Conservation (phyloP, 345 rosid genomes). For the Salix arbutifolia region DNA sequence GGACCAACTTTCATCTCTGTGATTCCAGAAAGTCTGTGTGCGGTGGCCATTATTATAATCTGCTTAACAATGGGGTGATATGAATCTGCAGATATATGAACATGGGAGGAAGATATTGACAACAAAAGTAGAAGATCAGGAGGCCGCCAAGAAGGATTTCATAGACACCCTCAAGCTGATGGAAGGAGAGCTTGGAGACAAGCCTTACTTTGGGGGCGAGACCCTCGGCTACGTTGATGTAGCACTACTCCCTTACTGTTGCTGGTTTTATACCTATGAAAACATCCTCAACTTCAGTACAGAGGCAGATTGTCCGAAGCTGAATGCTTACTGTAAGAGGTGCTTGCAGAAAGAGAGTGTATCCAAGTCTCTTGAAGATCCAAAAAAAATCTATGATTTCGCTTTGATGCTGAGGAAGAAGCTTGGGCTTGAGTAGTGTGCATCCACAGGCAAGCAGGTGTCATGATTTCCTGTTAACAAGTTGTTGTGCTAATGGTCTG, state of each 20-base stretch:
- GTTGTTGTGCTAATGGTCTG: too few species aligned
- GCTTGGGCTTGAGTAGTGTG: background rate
- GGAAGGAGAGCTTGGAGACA: background rate
- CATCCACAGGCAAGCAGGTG: too few species aligned
- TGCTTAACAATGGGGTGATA: background rate
- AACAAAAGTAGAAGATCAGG: background rate
- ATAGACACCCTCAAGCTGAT: background rate
- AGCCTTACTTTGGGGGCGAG: too few species aligned
- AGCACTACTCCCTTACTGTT: background rate
- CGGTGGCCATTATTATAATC: background rate
- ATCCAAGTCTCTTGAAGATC: background rate
- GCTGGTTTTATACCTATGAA: background rate
- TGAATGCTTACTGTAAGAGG: background rate
- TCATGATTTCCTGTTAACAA: too few species aligned
- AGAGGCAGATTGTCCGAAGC: background rate
- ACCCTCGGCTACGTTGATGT: background rate
- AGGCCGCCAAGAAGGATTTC: background rate
- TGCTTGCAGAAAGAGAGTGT: background rate
- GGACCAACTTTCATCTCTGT: too few species aligned
- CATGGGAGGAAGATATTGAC: background rate
- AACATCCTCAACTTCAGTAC: background rate
- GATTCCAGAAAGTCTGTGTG: background rate
- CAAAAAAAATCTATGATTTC: background rate
- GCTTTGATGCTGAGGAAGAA: background rate
- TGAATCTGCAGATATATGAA: background rate